Base-by-base conservation (phyloP, 192 early-diverging fungal genomes). In the Obelidium mucronatum region DNA sequence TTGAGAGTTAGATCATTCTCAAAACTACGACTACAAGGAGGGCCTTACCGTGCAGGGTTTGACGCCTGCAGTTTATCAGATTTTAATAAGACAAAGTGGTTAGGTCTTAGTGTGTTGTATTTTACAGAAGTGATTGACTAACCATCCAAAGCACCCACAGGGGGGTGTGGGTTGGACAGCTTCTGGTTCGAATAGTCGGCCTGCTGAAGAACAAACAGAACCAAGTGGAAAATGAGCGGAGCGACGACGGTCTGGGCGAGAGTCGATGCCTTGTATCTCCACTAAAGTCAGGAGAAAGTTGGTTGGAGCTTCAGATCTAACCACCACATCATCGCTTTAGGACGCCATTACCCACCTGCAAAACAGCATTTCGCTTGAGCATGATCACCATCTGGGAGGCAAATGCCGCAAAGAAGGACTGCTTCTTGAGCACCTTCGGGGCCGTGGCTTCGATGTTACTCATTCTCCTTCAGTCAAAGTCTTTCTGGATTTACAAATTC, bases 181-280 rank as follows among this genome's bases (percentile, higher is more conserved):
- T 58, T 13, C 55, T 87, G 86, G 74, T 81, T 81, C 33, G 80
- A 58, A 53, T 86, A 77, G 64, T 84, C 84, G 2, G 80, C 86
- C 59, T 80, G 65, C 56, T 87, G 86, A 0, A 93, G 84, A 42
- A 91, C 74, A 76, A 83, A 91, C 17, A 93, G 78, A 2, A 93
- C 82, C 60, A 93, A 78, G 67, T 87, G 77, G 80, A 93, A 93
- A 24, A 93, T 60, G 65, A 93, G 78, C 2, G 91, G 91, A 11
- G 90, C 89, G 15, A 92, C 36, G 28, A 92, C 65, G 36, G 80
- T 79, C 77, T 92, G 91, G 19, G 90, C 74, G 42, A 92, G 66
- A 2, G 91, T 92, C 34, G 91, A 85, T 68, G 81, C 81, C 33
- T 75, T 80, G 73, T 89, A 92, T 24, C 91, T 86, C 36, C 85